Conservation (phyloP, 257 asterid species). For the Cordia subcordata region DNA sequence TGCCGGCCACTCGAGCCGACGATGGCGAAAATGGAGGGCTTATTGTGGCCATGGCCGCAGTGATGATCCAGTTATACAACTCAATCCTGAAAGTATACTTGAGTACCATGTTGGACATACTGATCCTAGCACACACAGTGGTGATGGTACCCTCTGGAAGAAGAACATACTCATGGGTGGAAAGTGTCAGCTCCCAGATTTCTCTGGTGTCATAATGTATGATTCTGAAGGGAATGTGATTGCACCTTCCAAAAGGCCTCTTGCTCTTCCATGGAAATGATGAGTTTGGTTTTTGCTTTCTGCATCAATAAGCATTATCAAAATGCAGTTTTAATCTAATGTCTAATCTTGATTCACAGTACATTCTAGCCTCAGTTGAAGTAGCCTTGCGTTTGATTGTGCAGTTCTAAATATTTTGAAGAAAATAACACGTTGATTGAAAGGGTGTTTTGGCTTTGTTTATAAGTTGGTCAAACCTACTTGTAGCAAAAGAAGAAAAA, state of each 20-base stretch:
- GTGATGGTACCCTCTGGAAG: conserved; percentile 66
- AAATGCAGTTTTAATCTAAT: too few relatives aligned
- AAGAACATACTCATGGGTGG: conserved; percentile 84
- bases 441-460: too few relatives aligned
- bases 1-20: conserved; percentile 40
- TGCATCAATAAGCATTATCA: too few relatives aligned
- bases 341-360: too few relatives aligned
- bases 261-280: conserved; percentile 51
- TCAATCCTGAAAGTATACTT: conserved; percentile 38
- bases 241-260: conserved; percentile 29
- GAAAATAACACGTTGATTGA: too few relatives aligned
- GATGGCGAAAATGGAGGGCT: conserved; percentile 51
- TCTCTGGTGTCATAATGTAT: conserved; percentile 73
- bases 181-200: conserved; percentile 76
- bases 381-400: too few relatives aligned
- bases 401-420: too few relatives aligned
- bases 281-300: too few relatives aligned
- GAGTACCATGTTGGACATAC: conserved; percentile 36
- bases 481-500: too few relatives aligned
- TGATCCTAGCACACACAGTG: conserved; percentile 39
- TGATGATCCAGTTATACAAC: conserved; percentile 66
- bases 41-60: conserved; percentile 38
- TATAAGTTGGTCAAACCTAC: too few relatives aligned
- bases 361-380: too few relatives aligned
- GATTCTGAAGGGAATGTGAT: conserved; percentile 52